phyloP scores from a whole-genome alignment of 2,329 filamentous ascomycete genomes.

The Neophaeococcomyces mojaviensis region DNA sequence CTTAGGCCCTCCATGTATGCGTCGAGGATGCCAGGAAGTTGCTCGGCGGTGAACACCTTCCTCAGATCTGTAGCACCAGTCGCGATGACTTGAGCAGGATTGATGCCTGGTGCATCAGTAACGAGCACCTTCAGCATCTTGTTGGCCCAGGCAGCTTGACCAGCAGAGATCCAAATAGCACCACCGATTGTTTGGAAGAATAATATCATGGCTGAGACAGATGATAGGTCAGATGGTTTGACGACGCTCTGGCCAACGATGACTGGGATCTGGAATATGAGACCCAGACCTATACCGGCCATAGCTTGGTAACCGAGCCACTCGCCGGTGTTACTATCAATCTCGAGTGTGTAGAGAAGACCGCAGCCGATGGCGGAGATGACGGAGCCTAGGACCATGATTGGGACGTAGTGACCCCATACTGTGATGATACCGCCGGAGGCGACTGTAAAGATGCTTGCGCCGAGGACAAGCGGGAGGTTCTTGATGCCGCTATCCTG shows the following conservation, averaged over 20 bases:
- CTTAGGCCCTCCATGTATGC: slow-evolving; percentile 30
- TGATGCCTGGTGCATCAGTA: slow-evolving; percentile 22
- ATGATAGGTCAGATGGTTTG: slow-evolving; percentile 24
- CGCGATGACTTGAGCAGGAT: slow-evolving; percentile 22
- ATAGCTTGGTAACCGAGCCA: slow-evolving; percentile 35
- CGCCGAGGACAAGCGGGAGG: slow-evolving; percentile 35
- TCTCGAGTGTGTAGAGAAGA: slow-evolving; percentile 29
- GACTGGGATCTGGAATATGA: slow-evolving; percentile 26
- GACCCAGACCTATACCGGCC: slow-evolving; percentile 25
- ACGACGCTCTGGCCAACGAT: slow-evolving; percentile 25
- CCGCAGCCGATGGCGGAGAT: slow-evolving; percentile 26
- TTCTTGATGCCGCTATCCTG: slow-evolving; percentile 35
- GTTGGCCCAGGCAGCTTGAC: slow-evolving; percentile 30
- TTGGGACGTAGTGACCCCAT: slow-evolving; percentile 24
- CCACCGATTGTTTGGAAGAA: slow-evolving; percentile 29
- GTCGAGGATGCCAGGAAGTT: slow-evolving; percentile 24
- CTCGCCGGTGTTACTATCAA: slow-evolving; percentile 22
- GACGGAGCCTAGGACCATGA: slow-evolving; percentile 23
- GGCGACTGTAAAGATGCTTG: slow-evolving; percentile 27
- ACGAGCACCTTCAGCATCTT: slow-evolving; percentile 24
- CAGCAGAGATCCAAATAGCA: slow-evolving; percentile 28
- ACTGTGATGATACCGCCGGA: slow-evolving; percentile 28
- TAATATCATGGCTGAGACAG: slow-evolving; percentile 23
- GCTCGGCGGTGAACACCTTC: slow-evolving; percentile 21
- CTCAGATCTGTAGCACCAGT: slow-evolving; percentile 29